Base-by-base conservation (phyloP, 202 grass and related monocot genomes). In the Setaria viridis region DNA sequence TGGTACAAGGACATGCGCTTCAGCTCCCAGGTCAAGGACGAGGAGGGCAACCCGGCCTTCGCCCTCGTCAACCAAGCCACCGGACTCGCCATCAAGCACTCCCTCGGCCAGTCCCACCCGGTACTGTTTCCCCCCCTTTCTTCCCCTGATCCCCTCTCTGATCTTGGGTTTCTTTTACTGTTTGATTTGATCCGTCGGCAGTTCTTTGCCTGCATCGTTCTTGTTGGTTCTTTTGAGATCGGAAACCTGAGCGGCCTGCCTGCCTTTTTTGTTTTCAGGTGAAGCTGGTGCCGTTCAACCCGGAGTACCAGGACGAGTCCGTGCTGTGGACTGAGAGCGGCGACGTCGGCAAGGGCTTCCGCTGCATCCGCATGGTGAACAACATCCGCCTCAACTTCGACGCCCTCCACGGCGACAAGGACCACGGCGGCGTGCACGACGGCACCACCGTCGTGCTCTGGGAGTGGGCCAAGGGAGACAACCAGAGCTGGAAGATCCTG, bases 351-450 rank as follows among this genome's bases (percentile, higher is more conserved):
- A 85, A 90, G 39, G 90, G 90, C 20, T 94, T 94, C 84, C 90
- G 94, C 63, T 97, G 94, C 90, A 97, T 97, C 78, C 88, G 92
- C 76, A 97, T 97, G 94, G 86, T 97, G 50, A 94, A 97, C 90
- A 97, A 97, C 83, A 94, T 70, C 73, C 70, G 76, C 5, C 88
- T 97, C 78, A 94, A 92, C 86, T 94, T 97, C 62, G 94, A 97
- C 80, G 92, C 94, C 47, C 58, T 97, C n/a, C 72, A 97, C 77
- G 94, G 92, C 20, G 90, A 94, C 85, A 92, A 97, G 92, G 81
- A 77, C 87, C 92, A 94, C 64, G 92, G 94, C 60, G 94, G 94
- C 37, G 94, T 97, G 58, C 90, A 92, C 80, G 94, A 97, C 85
- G 94, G 92, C 75, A 97, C 95, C 76, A 68, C 84, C 39, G 6